Evolutionary conservation across 2,329 filamentous ascomycete genomes (phyloP).

Genomic region (Fusarium palustre): DNA sequence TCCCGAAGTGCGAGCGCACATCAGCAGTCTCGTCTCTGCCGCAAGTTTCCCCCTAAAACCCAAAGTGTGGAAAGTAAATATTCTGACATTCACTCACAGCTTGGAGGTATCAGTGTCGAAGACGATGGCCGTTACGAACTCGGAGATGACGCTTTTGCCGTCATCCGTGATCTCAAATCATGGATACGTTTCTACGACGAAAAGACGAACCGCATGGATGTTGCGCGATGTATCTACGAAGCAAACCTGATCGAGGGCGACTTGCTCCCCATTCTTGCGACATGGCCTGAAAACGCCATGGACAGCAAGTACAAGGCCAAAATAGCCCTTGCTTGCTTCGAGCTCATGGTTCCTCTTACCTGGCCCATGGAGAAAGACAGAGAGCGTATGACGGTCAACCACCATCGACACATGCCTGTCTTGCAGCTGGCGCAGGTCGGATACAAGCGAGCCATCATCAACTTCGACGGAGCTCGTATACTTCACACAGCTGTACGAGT

Average conservation of each 20-base stretch:
- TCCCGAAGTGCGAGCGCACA: conserved; percentile 90
- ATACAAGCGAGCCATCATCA: conserved; percentile 91
- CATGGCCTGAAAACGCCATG: conserved; percentile 79
- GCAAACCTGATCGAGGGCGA: conserved; percentile 93
- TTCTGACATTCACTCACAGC: conserved; percentile 61
- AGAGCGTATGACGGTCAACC: conserved; percentile 88
- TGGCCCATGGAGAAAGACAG: conserved; percentile 89
- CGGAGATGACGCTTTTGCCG: conserved; percentile 92
- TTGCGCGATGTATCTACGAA: conserved; percentile 91
- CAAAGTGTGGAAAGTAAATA: background rate
- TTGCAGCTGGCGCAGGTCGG: conserved; percentile 86
- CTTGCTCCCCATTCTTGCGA: conserved; percentile 86
- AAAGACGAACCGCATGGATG: conserved; percentile 92
- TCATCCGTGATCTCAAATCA: conserved; percentile 91
- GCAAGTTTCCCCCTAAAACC: conserved; percentile 63
- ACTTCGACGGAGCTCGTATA: conserved; percentile 81
- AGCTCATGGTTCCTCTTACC: conserved; percentile 90
- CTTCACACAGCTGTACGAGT: conserved; percentile 84
- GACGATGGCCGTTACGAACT: conserved; percentile 87
- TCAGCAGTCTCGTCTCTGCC: conserved; percentile 93
- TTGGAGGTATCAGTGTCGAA: conserved; percentile 84
- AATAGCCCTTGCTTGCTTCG: conserved; percentile 85
- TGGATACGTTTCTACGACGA: conserved; percentile 97
- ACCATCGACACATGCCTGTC: conserved; percentile 90
- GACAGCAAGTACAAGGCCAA: conserved; percentile 82